Conservation (phyloP, 1,139 yeast genomes). For the Candida pseudoviswanathii region DNA sequence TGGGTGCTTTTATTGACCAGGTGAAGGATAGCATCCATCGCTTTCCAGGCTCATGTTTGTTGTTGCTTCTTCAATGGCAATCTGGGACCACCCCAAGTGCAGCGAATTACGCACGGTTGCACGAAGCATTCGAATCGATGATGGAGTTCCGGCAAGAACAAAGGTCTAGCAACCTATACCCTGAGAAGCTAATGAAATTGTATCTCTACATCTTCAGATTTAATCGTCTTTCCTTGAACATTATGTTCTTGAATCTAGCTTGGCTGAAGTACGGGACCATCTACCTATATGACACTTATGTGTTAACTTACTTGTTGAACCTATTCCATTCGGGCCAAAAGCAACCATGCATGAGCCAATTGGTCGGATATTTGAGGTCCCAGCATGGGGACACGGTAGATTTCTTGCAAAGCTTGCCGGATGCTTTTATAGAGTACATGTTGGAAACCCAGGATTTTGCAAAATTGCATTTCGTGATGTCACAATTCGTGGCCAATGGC, state of each 20-base stretch:
- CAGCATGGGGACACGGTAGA: background rate
- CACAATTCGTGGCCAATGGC: constrained; percentile 2
- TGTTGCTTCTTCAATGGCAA: background rate
- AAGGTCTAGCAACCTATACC: too few relatives aligned
- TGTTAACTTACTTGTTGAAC: constrained; percentile 6
- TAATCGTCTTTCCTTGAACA: constrained; percentile 3
- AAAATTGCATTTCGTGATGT: constrained; percentile 1
- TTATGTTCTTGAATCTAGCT: constrained; percentile 5
- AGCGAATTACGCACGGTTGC: background rate
- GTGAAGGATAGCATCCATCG: background rate
- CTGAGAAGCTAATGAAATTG: constrained; percentile 1
- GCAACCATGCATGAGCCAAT: background rate
- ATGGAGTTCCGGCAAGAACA: too few relatives aligned
- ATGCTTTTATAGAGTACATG: background rate
- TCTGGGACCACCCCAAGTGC: background rate
- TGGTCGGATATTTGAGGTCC: background rate
- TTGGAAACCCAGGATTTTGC: constrained; percentile 5
- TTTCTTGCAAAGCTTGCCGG: background rate
- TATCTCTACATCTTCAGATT: constrained; percentile 5
- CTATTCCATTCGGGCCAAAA: constrained; percentile 8
- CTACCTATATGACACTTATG: constrained; percentile 3
- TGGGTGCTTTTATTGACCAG: background rate
- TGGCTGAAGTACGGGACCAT: constrained; percentile 5
- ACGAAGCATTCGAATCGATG: background rate
- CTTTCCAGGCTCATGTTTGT: background rate